Percentiles rank a stretch among this genome's conserved stretches.
Evolutionary conservation across 2,329 filamentous ascomycete species (phyloP).

Genomic region (Paecilomyces sp.): DNA sequence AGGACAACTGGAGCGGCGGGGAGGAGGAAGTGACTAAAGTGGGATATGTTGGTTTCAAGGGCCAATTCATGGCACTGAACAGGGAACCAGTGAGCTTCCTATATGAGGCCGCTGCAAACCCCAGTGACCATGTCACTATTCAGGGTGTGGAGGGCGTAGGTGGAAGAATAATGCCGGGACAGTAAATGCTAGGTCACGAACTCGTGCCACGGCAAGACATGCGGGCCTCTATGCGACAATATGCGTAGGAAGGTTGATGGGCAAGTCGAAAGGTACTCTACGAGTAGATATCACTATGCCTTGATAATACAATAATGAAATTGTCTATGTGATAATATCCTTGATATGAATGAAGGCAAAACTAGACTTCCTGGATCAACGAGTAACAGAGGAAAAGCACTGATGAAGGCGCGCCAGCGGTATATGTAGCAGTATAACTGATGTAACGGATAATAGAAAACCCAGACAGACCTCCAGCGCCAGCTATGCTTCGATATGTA

Average conservation of each 20-base stretch:
- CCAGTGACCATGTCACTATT: slow-evolving; percentile 64
- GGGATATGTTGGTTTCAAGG: slow-evolving; percentile 84
- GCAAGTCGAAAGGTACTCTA: background rate
- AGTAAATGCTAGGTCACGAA: slow-evolving; percentile 18
- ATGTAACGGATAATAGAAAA: slow-evolving; percentile 4
- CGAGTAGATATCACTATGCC: background rate
- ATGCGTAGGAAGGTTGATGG: background rate
- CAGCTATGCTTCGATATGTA: slow-evolving; percentile 4
- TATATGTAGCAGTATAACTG: slow-evolving; percentile 6
- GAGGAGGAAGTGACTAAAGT: slow-evolving; percentile 74
- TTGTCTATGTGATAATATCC: background rate
- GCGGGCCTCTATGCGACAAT: background rate
- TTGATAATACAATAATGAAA: background rate
- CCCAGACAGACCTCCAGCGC: slow-evolving; percentile 2
- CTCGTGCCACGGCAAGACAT: background rate
- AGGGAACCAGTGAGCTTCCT: slow-evolving; percentile 76
- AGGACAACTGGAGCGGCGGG: slow-evolving; percentile 78
- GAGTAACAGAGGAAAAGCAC: background rate
- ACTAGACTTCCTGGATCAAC: slow-evolving; percentile 1
- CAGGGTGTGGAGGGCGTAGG: slow-evolving; percentile 35
- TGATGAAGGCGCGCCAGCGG: background rate
- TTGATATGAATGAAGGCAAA: slow-evolving; percentile 5
- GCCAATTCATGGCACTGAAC: slow-evolving; percentile 83
- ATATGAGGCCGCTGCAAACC: slow-evolving; percentile 92
- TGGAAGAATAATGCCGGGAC: slow-evolving; percentile 34